These are phyloP conservation scores for Boehmeria nivea DNA, from an alignment of 306 rosid genomes.

Conservation along the genomic window DNA sequence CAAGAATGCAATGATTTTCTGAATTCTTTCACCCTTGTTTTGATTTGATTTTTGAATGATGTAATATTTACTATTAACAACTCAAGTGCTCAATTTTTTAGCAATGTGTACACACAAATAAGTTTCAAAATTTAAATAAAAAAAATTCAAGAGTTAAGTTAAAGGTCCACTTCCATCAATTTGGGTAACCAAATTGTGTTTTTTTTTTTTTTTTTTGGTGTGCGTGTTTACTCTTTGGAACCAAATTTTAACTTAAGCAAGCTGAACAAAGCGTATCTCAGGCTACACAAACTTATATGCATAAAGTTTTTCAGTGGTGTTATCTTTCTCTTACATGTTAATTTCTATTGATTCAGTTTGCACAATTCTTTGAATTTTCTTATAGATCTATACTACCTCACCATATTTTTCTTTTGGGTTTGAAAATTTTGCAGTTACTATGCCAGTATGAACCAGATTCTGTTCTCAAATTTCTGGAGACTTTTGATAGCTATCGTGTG, in stretches of 20 bases:
- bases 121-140: too few relatives aligned
- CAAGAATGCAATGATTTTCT: slow-evolving; percentile 11
- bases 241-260: too few relatives aligned
- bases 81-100: too few relatives aligned
- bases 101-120: too few relatives aligned
- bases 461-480: slow-evolving; percentile 89
- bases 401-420: slow-evolving; percentile 2
- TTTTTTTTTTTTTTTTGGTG: too few relatives aligned
- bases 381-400: slow-evolving; percentile 7
- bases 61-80: too few relatives aligned
- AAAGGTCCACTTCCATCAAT: too few relatives aligned
- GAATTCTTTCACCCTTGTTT: neutral
- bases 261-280: neutral
- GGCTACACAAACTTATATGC: neutral
- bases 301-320: neutral
- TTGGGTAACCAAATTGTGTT: too few relatives aligned
- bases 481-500: slow-evolving; percentile 87
- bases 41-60: too few relatives aligned
- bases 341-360: slow-evolving; percentile 4
- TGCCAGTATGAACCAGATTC: slow-evolving; percentile 80
- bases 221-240: too few relatives aligned
- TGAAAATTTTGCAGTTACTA: slow-evolving; percentile 57
- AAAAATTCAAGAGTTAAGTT: too few relatives aligned
- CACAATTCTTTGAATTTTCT: slow-evolving; percentile 2
- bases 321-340: slow-evolving; percentile 4